A percentile compares a stretch with the other conserved stretches of the same genome.
These are phyloP conservation scores for Fraxinus latifolia DNA, from an alignment of 305 asterid genomes.

Conservation along the genomic window DNA sequence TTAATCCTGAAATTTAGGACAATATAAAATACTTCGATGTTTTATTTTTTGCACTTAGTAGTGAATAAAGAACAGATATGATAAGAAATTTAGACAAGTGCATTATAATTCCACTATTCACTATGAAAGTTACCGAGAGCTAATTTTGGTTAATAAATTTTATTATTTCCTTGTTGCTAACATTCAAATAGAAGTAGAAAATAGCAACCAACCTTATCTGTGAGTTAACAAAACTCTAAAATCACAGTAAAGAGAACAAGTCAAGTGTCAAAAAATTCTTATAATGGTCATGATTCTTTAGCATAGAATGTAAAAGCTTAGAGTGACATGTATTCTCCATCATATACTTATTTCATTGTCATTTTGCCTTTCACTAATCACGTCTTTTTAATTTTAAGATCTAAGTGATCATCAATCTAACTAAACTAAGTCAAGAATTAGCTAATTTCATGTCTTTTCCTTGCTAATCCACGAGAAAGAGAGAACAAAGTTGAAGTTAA, in stretches of 20 bases:
- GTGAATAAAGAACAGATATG: not conserved
- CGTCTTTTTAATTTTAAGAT: not conserved
- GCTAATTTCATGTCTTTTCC: not conserved
- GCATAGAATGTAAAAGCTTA: not conserved
- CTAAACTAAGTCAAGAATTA: not conserved
- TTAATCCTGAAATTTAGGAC: not conserved
- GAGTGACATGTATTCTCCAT: not conserved
- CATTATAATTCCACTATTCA: not conserved
- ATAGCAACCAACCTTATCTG: not conserved
- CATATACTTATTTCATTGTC: not conserved
- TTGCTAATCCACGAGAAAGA: conserved; percentile 10
- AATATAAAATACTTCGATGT: not conserved
- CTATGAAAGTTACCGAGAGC: not conserved
- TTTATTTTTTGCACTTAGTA: not conserved
- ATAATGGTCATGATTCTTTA: not conserved
- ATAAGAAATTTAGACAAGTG: not conserved
- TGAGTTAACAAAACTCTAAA: not conserved
- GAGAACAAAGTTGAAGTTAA: conserved; percentile 5
- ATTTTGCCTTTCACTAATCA: not conserved
- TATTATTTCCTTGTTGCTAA: not conserved
- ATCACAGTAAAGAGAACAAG: not conserved
- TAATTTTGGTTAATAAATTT: not conserved
- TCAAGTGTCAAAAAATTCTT: not conserved
- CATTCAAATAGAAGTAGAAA: not conserved
- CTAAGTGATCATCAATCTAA: not conserved